Base-by-base conservation (phyloP, 257 asterid genomes). In the Rubia yunnanensis region DNA sequence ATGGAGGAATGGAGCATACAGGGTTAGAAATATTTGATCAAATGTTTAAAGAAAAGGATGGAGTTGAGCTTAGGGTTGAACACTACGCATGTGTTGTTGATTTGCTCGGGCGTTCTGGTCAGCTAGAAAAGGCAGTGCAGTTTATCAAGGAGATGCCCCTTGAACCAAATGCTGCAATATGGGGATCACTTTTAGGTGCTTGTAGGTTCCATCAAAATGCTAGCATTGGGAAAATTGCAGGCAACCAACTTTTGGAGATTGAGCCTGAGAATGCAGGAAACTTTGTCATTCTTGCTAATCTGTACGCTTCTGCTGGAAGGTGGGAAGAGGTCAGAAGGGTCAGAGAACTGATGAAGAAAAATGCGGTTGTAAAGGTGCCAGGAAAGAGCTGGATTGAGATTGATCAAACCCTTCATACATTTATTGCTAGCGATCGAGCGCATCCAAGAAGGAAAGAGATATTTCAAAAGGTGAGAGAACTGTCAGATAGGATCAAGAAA, bases 41-140 rank as follows among this genome's bases (percentile, higher is more conserved):
- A 72, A 67, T 79, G 74, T 71, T 69, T 31, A 27, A 17, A 48
- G 79, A 53, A 18, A 66, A 63, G 31, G 52, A 77, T 10, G 76
- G 77, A 52, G 10, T 66, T 54, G 79, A 70, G 53, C 80, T 87
- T 60, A 84, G 84, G 32, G 67, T 87, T 41, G 96, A 92, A 84
- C 98, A 87, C 73, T 89, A 79, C n/a, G 96, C 96, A 7, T 92
- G 98, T 63, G 85, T 92, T 17, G 89, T 92, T 28, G 98, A 92
- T 79, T 69, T 89, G 72, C 92, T 92, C 3, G 94, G 95, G 35
- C 92, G 96, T 22, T 84, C 91, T 24, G 96, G 96, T 23, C 88
- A 82, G 74, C 77, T 92, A 56, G 86, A 78, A 55, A 83, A 74
- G 64, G 98, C 96, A 41, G 63, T 86, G 61, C 76, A 75, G 68